These are phyloP conservation scores for Pistacia atlantica DNA, from an alignment of 345 rosid genomes.

Conservation along the genomic window DNA sequence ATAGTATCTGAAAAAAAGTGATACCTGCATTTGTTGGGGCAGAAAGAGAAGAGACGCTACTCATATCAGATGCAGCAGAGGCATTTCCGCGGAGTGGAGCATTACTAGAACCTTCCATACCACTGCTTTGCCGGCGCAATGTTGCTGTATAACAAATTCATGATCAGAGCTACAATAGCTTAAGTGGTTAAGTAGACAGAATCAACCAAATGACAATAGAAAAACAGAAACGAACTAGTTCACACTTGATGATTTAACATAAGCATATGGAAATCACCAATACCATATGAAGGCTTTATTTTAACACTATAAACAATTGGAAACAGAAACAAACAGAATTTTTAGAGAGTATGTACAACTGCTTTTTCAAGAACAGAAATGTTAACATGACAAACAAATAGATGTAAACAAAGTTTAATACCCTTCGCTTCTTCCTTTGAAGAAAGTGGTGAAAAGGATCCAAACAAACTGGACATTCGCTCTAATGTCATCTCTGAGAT, in stretches of 20 bases:
- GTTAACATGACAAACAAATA: background rate
- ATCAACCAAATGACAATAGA: constrained; percentile 6
- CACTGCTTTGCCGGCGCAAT: constrained; percentile 52
- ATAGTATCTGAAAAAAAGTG: constrained; percentile 1
- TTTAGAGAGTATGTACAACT: background rate
- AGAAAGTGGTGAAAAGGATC: constrained; percentile 66
- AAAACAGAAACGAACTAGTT: background rate
- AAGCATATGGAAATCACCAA: background rate
- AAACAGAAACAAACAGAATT: background rate
- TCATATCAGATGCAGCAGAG: constrained; percentile 68
- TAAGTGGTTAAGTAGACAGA: constrained; percentile 7
- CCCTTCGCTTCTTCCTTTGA: constrained; percentile 59
- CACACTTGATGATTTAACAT: background rate
- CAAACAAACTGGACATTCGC: constrained; percentile 68
- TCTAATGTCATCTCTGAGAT: constrained; percentile 76
- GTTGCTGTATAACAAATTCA: constrained; percentile 45
- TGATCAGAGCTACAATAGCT: constrained; percentile 21
- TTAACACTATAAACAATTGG: constrained; percentile 1
- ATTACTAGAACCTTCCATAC: constrained; percentile 45
- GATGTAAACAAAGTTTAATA: constrained; percentile 20
- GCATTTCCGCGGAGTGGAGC: constrained; percentile 64
- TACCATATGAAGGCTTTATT: background rate
- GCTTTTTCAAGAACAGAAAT: background rate
- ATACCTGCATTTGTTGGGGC: constrained; percentile 50
- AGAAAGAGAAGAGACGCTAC: constrained; percentile 54